phyloP scores from a whole-genome alignment of 2,329 filamentous ascomycete genomes.

The Diaporthe sp. region DNA sequence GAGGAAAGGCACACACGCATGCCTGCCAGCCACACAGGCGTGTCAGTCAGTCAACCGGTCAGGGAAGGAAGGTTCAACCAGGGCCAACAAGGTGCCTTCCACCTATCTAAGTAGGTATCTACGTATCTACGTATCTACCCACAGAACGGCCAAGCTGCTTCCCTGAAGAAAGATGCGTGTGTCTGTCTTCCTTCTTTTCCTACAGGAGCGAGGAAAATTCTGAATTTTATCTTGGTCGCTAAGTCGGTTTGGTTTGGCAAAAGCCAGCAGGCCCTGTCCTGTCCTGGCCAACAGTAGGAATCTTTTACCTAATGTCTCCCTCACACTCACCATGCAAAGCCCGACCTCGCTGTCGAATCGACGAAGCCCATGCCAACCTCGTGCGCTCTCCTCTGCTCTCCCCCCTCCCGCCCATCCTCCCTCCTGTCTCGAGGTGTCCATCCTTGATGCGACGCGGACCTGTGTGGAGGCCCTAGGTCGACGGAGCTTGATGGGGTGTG shows the following conservation, averaged over 20 bases:
- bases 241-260: constrained; percentile 20
- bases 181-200: not conserved
- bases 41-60: too few species aligned
- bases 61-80: not conserved
- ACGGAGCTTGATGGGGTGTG: not conserved
- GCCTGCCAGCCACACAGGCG: too few species aligned
- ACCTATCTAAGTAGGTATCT: not conserved
- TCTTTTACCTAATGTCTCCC: constrained; percentile 42
- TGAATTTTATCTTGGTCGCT: constrained; percentile 29
- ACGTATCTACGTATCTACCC: not conserved
- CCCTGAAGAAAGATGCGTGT: not conserved
- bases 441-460: constrained; percentile 16
- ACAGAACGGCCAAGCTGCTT: not conserved
- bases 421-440: constrained; percentile 6
- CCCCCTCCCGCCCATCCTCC: constrained; percentile 1
- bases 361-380: constrained; percentile 20
- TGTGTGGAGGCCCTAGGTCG: constrained; percentile 6
- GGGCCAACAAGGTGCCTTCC: constrained; percentile 3
- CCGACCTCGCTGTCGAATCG: constrained; percentile 31
- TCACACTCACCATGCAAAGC: constrained; percentile 16
- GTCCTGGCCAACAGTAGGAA: constrained; percentile 32
- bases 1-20: not conserved
- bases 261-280: constrained; percentile 21
- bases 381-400: constrained; percentile 8
- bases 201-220: constrained; percentile 14